Conservation (phyloP, 2,329 filamentous ascomycete genomes). For the Colletotrichum acutatum region DNA sequence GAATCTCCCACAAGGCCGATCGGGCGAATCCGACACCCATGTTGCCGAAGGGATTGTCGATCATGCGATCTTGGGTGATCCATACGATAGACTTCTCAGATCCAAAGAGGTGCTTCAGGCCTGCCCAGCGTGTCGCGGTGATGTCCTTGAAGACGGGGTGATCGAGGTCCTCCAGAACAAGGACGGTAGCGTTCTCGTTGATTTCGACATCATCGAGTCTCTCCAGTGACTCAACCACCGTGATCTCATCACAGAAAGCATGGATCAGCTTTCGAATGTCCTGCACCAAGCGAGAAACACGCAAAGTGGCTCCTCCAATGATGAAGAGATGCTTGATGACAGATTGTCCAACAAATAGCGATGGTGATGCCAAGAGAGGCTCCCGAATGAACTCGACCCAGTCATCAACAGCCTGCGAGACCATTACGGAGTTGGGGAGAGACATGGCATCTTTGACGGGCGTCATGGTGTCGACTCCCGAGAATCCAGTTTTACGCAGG, state of each 20-base stretch:
- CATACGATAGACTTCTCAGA: not conserved
- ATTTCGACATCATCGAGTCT: not conserved
- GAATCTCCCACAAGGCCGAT: slow-evolving; percentile 13
- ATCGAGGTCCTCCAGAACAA: slow-evolving; percentile 25
- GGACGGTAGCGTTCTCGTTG: not conserved
- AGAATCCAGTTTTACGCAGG: slow-evolving; percentile 25
- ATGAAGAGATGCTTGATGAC: slow-evolving; percentile 12
- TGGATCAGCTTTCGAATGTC: not conserved
- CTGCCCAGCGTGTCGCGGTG: slow-evolving; percentile 39
- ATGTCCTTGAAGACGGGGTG: slow-evolving; percentile 46
- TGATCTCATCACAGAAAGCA: not conserved
- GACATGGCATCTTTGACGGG: not conserved
- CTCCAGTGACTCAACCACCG: not conserved
- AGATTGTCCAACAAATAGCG: not conserved
- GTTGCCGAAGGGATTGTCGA: slow-evolving; percentile 36
- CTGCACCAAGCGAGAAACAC: not conserved
- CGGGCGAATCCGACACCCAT: slow-evolving; percentile 34
- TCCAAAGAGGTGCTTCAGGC: not conserved
- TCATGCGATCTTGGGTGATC: slow-evolving; percentile 26
- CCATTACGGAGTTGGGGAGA: slow-evolving; percentile 8
- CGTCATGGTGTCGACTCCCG: slow-evolving; percentile 27
- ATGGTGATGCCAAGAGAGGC: not conserved
- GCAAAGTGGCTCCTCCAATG: slow-evolving; percentile 2
- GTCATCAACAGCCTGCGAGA: slow-evolving; percentile 4
- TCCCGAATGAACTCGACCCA: not conserved